Conservation (phyloP, 768 basidiomycete species). For the Hygrophoropsis aurantiaca region DNA sequence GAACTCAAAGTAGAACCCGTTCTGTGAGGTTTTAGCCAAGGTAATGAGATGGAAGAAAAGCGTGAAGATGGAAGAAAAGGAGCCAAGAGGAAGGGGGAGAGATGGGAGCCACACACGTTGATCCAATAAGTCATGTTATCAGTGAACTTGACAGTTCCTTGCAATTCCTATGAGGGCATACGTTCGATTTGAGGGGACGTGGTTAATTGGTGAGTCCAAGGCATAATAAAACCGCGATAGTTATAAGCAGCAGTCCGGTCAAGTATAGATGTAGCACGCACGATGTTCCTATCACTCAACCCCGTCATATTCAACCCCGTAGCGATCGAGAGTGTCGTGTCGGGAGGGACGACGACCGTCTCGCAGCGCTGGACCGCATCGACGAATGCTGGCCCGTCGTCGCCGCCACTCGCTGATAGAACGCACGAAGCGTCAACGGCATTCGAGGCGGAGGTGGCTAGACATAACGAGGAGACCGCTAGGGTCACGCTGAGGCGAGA, state of each 20-base stretch:
- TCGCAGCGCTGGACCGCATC: conserved; percentile 40
- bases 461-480: background rate
- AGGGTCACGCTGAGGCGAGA: no score
- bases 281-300: conserved; percentile 47
- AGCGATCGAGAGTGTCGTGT: conserved; percentile 49
- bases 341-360: conserved; percentile 43
- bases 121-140: conserved; percentile 55
- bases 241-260: background rate
- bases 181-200: background rate
- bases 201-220: no score
- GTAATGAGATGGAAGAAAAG: no score
- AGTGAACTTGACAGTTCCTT: conserved; percentile 52
- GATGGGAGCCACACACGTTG: conserved; percentile 30
- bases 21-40: conserved; percentile 26
- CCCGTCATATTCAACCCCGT: conserved; percentile 57
- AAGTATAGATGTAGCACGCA: conserved; percentile 19
- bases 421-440: conserved; percentile 34
- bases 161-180: conserved; percentile 36
- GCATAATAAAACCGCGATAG: background rate
- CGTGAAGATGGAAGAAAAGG: background rate
- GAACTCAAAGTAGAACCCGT: conserved; percentile 53
- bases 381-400: conserved; percentile 52
- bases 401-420: conserved; percentile 42
- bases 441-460: background rate
- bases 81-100: background rate